Evolutionary conservation across 2,329 filamentous ascomycete species (phyloP).

Genomic region (Hymenoscyphus fraxineus): DNA sequence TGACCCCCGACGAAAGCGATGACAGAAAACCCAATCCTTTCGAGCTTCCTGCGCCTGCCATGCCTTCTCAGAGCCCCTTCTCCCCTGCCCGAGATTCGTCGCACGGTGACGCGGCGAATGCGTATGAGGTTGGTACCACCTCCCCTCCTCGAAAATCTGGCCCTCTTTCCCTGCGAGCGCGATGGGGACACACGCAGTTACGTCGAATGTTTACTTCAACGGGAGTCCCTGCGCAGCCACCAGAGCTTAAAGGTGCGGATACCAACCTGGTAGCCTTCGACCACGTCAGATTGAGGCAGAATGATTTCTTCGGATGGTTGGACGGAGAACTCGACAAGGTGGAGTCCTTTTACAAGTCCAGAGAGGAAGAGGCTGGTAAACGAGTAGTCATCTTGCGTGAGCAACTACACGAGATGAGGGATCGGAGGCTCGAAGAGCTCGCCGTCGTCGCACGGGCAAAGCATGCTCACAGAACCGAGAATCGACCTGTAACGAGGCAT

Average conservation of each 20-base stretch:
- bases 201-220: conserved; percentile 28
- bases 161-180: conserved; percentile 25
- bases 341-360: conserved; percentile 80
- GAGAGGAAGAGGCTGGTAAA: conserved; percentile 78
- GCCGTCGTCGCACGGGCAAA: conserved; percentile 26
- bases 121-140: conserved; percentile 42
- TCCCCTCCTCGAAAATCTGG: conserved; percentile 25
- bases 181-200: conserved; percentile 21
- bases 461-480: conserved; percentile 23
- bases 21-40: conserved; percentile 39
- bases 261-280: conserved; percentile 53
- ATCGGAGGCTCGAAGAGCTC: conserved; percentile 72
- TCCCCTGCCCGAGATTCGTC: conserved; percentile 15
- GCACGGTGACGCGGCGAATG: conserved; percentile 29
- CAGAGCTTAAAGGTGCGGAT: conserved; percentile 41
- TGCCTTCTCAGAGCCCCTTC: conserved; percentile 14
- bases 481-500: conserved; percentile 16
- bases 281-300: conserved; percentile 67
- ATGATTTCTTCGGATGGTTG: conserved; percentile 84
- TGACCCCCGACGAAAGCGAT: conserved; percentile 46
- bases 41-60: conserved; percentile 58
- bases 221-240: conserved; percentile 36
- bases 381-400: conserved; percentile 69
- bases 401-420: conserved; percentile 90
- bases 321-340: conserved; percentile 87